Percentiles rank a stretch among this genome's conserved stretches.
Conservation (phyloP, 2,329 filamentous ascomycete species). For the Lachnellula suecica region DNA sequence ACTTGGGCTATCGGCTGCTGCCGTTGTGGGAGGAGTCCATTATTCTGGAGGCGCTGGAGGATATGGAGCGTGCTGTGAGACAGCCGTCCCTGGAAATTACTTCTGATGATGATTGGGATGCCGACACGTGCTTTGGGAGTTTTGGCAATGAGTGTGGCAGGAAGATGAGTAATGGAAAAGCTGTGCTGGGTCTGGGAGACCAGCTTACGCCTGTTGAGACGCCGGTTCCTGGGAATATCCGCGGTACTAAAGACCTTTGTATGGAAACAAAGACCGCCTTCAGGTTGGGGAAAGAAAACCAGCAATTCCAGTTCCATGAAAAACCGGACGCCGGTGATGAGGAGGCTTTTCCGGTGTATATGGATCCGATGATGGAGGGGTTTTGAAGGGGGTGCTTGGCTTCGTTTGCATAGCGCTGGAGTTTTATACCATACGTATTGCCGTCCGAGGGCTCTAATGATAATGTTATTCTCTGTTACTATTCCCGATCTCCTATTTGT, state of each 20-base stretch:
- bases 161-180: slow-evolving; percentile 11
- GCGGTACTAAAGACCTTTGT: slow-evolving; percentile 9
- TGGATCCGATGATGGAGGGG: slow-evolving; percentile 7
- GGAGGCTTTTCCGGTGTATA: slow-evolving; percentile 13
- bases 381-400: slow-evolving; percentile 7
- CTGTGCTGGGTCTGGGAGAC: slow-evolving; percentile 9
- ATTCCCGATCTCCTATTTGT: too few species aligned
- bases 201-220: slow-evolving; percentile 23
- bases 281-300: neutral
- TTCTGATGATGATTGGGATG: slow-evolving; percentile 17
- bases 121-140: slow-evolving; percentile 12
- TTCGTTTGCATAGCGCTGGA: slow-evolving; percentile 15
- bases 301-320: slow-evolving; percentile 8
- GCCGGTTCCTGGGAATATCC: slow-evolving; percentile 15
- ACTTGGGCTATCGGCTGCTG: slow-evolving; percentile 61
- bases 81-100: slow-evolving; percentile 12
- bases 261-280: slow-evolving; percentile 17
- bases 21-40: slow-evolving; percentile 56
- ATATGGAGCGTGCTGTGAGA: slow-evolving; percentile 59
- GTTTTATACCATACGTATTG: slow-evolving; percentile 12
- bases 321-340: neutral
- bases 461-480: slow-evolving; percentile 2
- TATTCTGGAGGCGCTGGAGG: slow-evolving; percentile 58
- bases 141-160: neutral
- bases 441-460: neutral